Evolutionary conservation across 306 rosid genomes (phyloP).

Genomic region (Corylus avellana): DNA sequence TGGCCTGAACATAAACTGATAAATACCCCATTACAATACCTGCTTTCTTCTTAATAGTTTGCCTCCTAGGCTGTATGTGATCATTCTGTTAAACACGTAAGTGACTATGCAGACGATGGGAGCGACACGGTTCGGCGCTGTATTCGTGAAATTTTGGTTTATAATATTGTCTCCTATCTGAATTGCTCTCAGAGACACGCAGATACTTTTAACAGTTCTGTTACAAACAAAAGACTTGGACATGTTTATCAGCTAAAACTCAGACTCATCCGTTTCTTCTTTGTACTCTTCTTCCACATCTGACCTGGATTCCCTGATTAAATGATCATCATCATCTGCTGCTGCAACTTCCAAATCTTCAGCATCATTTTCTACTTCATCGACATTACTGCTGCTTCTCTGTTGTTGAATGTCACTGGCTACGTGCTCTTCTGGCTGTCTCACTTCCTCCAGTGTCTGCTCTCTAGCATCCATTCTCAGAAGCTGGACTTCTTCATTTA

Average conservation of each 20-base stretch:
- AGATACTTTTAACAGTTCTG: background rate
- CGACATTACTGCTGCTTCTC: conserved; percentile 33
- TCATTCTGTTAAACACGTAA: background rate
- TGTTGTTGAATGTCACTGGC: conserved; percentile 24
- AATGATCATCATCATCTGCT: background rate
- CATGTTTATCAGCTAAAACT: conserved; percentile 28
- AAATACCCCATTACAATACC: background rate
- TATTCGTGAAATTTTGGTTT: background rate
- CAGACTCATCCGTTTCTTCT: conserved; percentile 53
- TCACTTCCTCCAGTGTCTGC: conserved; percentile 15
- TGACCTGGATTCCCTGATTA: conserved; percentile 28
- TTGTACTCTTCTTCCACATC: conserved; percentile 46
- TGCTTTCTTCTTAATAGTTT: background rate
- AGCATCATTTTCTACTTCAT: conserved; percentile 18
- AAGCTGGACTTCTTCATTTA: background rate
- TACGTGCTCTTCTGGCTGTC: conserved; percentile 23
- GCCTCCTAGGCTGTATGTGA: background rate
- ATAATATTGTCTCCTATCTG: background rate
- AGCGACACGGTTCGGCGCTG: too few species aligned
- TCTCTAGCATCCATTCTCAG: conserved; percentile 11
- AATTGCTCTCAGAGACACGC: background rate
- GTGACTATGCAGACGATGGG: too few species aligned
- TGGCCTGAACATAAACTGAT: background rate
- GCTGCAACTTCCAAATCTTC: conserved; percentile 33
- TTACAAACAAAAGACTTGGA: background rate